Base-by-base conservation (phyloP, 2,329 filamentous ascomycete species). In the Pseudogymnoascus verrucosus region DNA sequence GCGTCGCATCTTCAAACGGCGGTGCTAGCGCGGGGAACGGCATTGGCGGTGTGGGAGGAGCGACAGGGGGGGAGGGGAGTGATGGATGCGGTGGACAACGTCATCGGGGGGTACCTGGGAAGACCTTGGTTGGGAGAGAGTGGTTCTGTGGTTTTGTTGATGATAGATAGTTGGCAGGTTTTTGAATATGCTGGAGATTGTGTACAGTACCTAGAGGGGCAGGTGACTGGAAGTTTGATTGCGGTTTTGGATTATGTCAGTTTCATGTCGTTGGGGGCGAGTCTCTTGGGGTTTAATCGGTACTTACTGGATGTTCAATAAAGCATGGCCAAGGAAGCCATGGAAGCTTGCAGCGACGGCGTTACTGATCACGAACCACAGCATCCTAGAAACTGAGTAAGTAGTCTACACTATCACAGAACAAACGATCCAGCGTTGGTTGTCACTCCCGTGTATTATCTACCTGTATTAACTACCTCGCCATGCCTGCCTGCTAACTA, bases 401-500 rank as follows among this genome's bases (percentile, higher is more conserved):
- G n/a, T 14, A 11, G n/a, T 28, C 42, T 23, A 14, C 6, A 19
- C 28, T 19, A 12, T 57, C 28, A 57, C 19, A 10, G 51, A 57
- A 34, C 10, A 2, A 57, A 34, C 10, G 2, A 51, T 57, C n/a
- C 51, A 34, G 11, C n/a, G 16, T 57, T 57, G 47, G 26, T 57
- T 57, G 51, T 57, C 28, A 34, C 51, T 57, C 51, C 51, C 10
- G n/a, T 57, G 51, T 57, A 57, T 57, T 34, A 57, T 57, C 26
- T 54, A 57, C 51, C 51, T 57, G 51, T 57, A 57, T 57, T 57
- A 57, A 57, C 51, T 57, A 57, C 51, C 51, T 57, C 26, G 51
- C 51, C 51, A 57, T 57, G 51, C 51, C 16, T 57, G 51, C 51
- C 16, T 57, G 51, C 28, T 57, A 57, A 34, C 51, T 57, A 57